Conservation (phyloP, 306 rosid genomes). For the Datisca glomerata region DNA sequence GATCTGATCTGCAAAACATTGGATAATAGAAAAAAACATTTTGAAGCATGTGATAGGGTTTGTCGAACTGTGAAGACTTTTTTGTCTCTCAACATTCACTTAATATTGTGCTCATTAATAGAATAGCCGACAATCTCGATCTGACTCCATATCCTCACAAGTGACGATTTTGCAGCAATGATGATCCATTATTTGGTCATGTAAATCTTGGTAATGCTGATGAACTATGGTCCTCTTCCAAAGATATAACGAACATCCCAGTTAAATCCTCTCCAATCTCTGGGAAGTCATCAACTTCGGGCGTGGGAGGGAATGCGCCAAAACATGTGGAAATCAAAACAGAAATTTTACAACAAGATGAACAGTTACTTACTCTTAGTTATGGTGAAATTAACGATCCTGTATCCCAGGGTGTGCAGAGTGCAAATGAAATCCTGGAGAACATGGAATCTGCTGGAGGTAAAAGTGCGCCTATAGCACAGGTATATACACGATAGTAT, state of each 20-base stretch:
- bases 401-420: constrained; percentile 30
- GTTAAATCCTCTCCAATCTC: constrained; percentile 30
- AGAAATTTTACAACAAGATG: constrained; percentile 32
- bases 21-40: no score
- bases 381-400: constrained; percentile 25
- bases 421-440: constrained; percentile 19
- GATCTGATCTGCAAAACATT: no score
- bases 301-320: constrained; percentile 23
- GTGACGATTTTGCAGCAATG: constrained; percentile 77
- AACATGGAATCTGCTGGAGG: constrained; percentile 30
- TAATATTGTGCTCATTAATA: no score
- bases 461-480: constrained; percentile 26
- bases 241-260: constrained; percentile 32
- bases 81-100: no score
- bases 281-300: constrained; percentile 23
- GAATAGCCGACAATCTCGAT: constrained; percentile 16
- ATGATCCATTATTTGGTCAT: constrained; percentile 61
- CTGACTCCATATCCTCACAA: constrained; percentile 56
- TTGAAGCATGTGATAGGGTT: no score
- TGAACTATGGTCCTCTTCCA: constrained; percentile 64
- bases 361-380: constrained; percentile 23
- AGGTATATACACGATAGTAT: constrained; percentile 30
- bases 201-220: constrained; percentile 47
- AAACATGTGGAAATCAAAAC: constrained; percentile 37
- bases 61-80: no score